A percentile compares a stretch with the other conserved stretches of the same genome.
These are phyloP conservation scores for Megacollybia platyphylla DNA, from an alignment of 1,284 basidiomycete genomes.

Conservation along the genomic window DNA sequence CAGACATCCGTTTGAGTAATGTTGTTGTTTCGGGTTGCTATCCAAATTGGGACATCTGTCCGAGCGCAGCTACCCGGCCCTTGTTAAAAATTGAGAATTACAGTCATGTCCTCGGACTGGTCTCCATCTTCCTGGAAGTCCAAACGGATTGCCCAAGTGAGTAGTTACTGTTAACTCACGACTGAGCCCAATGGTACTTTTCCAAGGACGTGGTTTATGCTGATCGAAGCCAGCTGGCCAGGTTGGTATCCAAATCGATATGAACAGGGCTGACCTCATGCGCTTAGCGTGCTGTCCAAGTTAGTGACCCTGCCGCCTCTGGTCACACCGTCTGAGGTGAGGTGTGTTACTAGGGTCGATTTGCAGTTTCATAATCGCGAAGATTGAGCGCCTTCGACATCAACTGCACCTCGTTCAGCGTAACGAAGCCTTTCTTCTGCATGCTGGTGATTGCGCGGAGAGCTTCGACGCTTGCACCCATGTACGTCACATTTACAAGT, in stretches of 20 bases:
- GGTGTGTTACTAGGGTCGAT: slow-evolving; percentile 9
- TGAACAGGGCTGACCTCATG: slow-evolving; percentile 3
- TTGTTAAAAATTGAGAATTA: too few relatives aligned
- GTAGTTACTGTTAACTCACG: slow-evolving; percentile 4
- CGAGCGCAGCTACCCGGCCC: too few relatives aligned
- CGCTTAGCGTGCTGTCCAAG: slow-evolving; percentile 59
- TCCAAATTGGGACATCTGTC: too few relatives aligned
- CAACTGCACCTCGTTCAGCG: slow-evolving; percentile 73
- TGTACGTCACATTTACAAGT: slow-evolving; percentile 27
- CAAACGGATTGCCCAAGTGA: slow-evolving; percentile 57
- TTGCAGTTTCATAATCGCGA: slow-evolving; percentile 5
- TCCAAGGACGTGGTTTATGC: slow-evolving; percentile 41
- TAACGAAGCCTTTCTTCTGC: slow-evolving; percentile 89
- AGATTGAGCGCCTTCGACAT: slow-evolving; percentile 81
- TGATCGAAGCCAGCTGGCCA: slow-evolving; percentile 31
- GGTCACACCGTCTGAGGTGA: slow-evolving; percentile 80
- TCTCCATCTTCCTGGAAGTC: slow-evolving; percentile 44
- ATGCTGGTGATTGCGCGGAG: slow-evolving; percentile 96
- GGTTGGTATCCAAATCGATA: slow-evolving; percentile 15
- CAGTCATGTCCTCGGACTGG: slow-evolving; percentile 21
- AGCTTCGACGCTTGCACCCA: slow-evolving; percentile 86
- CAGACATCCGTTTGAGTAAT: too few relatives aligned
- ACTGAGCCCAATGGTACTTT: not conserved
- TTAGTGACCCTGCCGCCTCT: slow-evolving; percentile 72
- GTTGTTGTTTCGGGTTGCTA: too few relatives aligned